These are phyloP conservation scores for Logfia minima DNA, from an alignment of 129 eudicot species.

Conservation along the genomic window DNA sequence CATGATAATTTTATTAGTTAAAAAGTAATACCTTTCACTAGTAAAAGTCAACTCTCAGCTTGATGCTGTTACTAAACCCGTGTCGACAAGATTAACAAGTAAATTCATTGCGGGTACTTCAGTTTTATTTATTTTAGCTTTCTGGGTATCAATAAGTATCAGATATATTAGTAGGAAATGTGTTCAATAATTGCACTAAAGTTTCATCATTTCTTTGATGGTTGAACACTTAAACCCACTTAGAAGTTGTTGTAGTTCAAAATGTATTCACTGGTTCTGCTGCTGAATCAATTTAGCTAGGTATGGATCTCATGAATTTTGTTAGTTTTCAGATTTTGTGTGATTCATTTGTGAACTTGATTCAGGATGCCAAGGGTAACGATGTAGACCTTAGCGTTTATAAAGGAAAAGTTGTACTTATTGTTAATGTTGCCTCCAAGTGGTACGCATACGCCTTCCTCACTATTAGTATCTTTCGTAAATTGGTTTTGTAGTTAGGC, in stretches of 20 bases:
- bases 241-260: neutral
- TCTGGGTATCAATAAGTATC: neutral
- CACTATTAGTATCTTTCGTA: neutral
- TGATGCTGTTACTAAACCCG: neutral
- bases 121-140: neutral
- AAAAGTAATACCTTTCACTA: neutral
- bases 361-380: slow-evolving; percentile 56
- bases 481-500: neutral
- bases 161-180: neutral
- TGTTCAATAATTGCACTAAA: neutral
- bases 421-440: slow-evolving; percentile 67
- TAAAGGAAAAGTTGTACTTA: slow-evolving; percentile 59
- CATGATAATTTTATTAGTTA: neutral
- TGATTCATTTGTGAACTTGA: neutral
- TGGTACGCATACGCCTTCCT: slow-evolving; percentile 33
- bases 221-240: neutral
- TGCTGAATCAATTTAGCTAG: neutral
- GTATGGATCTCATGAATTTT: neutral
- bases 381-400: slow-evolving; percentile 50
- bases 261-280: no score
- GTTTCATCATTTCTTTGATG: neutral
- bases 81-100: no score
- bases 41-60: slow-evolving; percentile 16
- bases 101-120: no score
- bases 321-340: neutral